Conservation (phyloP, 257 asterid species). For the Fraxinus anomala region DNA sequence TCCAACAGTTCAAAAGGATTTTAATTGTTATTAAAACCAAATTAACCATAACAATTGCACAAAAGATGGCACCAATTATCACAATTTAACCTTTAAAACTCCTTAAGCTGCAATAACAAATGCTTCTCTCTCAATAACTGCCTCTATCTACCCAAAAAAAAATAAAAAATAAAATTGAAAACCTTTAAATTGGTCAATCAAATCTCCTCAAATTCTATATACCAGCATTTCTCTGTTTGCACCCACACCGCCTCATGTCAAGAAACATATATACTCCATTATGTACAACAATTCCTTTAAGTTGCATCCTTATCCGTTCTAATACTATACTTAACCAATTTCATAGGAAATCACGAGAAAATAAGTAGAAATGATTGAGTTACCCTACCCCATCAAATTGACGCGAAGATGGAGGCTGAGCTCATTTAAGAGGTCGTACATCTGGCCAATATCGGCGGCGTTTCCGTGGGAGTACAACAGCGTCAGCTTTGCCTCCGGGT, state of each 20-base stretch:
- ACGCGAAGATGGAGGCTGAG: slow-evolving; percentile 88
- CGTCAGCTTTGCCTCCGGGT: slow-evolving; percentile 75
- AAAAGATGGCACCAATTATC: background rate
- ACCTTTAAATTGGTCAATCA: slow-evolving; percentile 5
- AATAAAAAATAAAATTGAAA: background rate
- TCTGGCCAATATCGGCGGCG: slow-evolving; percentile 98
- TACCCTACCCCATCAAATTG: slow-evolving; percentile 99
- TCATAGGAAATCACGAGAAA: background rate
- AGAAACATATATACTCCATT: slow-evolving; percentile 7
- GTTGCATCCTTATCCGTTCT: background rate
- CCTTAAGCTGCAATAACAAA: slow-evolving; percentile 14
- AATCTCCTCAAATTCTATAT: slow-evolving; percentile 22
- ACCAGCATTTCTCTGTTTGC: slow-evolving; percentile 9
- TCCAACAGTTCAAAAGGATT: background rate
- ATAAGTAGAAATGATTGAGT: background rate
- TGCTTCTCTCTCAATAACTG: slow-evolving; percentile 12
- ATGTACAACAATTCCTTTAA: slow-evolving; percentile 1
- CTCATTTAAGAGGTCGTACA: slow-evolving; percentile 82
- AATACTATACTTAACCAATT: slow-evolving; percentile 2
- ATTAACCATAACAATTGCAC: background rate
- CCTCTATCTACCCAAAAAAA: slow-evolving; percentile 1
- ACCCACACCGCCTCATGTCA: background rate
- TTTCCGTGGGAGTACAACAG: slow-evolving; percentile 90
- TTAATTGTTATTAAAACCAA: background rate
- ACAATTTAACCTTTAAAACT: slow-evolving; percentile 21